Conservation (phyloP, 2,329 filamentous ascomycete species). For the Beauveria pseudobassiana region DNA sequence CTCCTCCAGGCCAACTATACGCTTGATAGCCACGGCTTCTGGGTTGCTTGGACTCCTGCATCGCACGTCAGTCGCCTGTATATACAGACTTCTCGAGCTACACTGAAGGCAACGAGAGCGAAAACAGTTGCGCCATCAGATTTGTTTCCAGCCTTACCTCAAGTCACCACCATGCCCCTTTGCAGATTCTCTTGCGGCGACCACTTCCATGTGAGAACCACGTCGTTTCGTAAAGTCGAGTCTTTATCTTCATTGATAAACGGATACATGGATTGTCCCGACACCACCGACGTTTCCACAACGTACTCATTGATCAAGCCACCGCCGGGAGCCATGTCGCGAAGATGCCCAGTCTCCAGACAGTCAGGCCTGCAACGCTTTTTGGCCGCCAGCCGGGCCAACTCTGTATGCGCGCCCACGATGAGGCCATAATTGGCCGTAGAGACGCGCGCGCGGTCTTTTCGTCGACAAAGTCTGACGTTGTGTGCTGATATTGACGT, state of each 20-base stretch:
- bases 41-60: conserved; percentile 63
- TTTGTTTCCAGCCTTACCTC: conserved; percentile 36
- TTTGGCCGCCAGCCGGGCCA: conserved; percentile 15
- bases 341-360: conserved; percentile 42
- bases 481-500: not conserved
- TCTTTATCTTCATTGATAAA: conserved; percentile 62
- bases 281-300: conserved; percentile 49
- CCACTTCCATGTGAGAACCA: conserved; percentile 53
- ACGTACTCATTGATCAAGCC: conserved; percentile 56
- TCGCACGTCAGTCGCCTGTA: not conserved
- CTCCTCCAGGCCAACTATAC: conserved; percentile 73
- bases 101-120: not conserved
- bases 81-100: conserved; percentile 3
- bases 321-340: conserved; percentile 56
- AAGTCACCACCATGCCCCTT: conserved; percentile 70
- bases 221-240: conserved; percentile 44
- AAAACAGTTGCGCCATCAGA: not conserved
- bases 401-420: conserved; percentile 28
- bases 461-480: not conserved
- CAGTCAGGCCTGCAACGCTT: conserved; percentile 26
- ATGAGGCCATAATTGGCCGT: conserved; percentile 26
- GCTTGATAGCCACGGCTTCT: conserved; percentile 66
- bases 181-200: conserved; percentile 49
- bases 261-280: conserved; percentile 67
- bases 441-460: not conserved